Conservation (phyloP, 345 rosid species). For the Aquilaria malaccensis region DNA sequence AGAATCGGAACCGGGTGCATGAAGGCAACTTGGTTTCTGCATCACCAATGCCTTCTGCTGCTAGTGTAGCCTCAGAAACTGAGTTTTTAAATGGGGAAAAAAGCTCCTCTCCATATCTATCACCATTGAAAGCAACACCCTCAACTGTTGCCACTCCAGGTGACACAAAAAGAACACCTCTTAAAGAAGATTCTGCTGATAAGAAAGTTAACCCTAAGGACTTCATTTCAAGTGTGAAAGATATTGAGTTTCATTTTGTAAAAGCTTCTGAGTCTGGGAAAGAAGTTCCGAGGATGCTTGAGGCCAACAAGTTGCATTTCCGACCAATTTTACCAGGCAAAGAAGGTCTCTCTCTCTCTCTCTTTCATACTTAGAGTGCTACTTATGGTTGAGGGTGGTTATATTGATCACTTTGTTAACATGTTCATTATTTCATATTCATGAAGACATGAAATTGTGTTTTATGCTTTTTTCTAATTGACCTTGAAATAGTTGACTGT, state of each 20-base stretch:
- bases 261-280: constrained; percentile 90
- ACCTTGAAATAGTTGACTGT: constrained; percentile 5
- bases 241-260: constrained; percentile 65
- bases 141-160: constrained; percentile 23
- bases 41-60: constrained; percentile 33
- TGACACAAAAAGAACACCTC: constrained; percentile 35
- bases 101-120: constrained; percentile 58
- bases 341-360: constrained; percentile 41
- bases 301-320: constrained; percentile 86
- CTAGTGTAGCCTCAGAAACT: constrained; percentile 39
- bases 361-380: constrained; percentile 8
- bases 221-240: constrained; percentile 75
- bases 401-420: no score
- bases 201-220: constrained; percentile 63
- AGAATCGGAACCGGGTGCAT: constrained; percentile 53
- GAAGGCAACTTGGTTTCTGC: constrained; percentile 32
- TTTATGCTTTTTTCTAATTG: constrained; percentile 1
- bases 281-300: constrained; percentile 98
- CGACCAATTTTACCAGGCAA: constrained; percentile 56
- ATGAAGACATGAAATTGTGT: neutral
- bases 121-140: constrained; percentile 52
- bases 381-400: constrained; percentile 1
- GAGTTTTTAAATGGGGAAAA: constrained; percentile 45
- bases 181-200: constrained; percentile 38
- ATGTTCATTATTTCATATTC: no score